phyloP scores from a whole-genome alignment of 495 filamentous ascomycete genomes.

The Trichodelitschia bisporula region DNA sequence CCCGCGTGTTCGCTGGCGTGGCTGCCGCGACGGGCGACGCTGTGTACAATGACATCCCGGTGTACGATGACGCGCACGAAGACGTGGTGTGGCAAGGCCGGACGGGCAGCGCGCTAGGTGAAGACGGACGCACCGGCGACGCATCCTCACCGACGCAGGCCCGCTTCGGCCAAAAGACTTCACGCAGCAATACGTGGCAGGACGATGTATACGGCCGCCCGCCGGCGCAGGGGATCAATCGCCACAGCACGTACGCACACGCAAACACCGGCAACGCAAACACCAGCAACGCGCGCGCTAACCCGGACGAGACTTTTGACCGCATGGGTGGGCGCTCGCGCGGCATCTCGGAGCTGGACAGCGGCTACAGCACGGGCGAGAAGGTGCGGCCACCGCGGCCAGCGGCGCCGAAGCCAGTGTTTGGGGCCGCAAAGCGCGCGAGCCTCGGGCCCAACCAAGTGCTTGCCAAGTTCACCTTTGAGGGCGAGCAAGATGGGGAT shows the following conservation, averaged over 20 bases:
- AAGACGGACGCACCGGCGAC: constrained; percentile 32
- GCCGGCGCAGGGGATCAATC: constrained; percentile 2
- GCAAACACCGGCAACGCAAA: constrained; percentile 17
- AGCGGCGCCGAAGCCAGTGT: constrained; percentile 70
- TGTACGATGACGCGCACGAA: constrained; percentile 75
- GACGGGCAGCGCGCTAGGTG: constrained; percentile 49
- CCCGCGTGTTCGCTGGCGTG: constrained; percentile 54
- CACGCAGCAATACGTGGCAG: constrained; percentile 58
- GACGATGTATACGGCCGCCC: constrained; percentile 68
- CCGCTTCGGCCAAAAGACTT: constrained; percentile 22
- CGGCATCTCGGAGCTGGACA: constrained; percentile 6
- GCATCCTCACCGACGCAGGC: too few relatives aligned
- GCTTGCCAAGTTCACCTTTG: constrained; percentile 74
- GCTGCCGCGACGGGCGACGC: constrained; percentile 25
- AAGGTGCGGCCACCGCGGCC: constrained; percentile 31
- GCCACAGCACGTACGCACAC: too few relatives aligned
- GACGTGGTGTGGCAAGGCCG: constrained; percentile 82
- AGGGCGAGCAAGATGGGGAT: constrained; percentile 80
- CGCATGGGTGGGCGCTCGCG: constrained; percentile 12
- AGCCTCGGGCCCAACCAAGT: constrained; percentile 59
- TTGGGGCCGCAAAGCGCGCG: constrained; percentile 32
- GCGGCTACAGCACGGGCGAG: constrained; percentile 25
- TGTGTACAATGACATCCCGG: constrained; percentile 89
- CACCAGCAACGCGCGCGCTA: constrained; percentile 25
- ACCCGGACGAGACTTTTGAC: constrained; percentile 25